These are phyloP conservation scores for Kwoniella shivajii DNA, from an alignment of 1,284 basidiomycete genomes.

Conservation along the genomic window DNA sequence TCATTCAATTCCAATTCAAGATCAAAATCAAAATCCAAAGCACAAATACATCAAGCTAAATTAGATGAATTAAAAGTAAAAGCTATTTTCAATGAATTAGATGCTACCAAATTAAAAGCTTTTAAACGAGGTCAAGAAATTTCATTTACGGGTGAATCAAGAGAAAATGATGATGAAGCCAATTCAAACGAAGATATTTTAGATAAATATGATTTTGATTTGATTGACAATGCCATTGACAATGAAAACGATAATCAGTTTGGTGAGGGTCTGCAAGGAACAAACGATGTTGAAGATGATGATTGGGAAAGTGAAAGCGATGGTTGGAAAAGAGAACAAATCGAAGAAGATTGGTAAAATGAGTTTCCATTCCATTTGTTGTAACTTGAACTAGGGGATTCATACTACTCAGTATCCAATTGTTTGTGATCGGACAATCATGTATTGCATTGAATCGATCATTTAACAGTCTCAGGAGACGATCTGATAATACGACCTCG, in stretches of 20 bases:
- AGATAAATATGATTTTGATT: slow-evolving; percentile 12
- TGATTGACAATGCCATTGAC: slow-evolving; percentile 4
- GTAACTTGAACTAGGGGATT: neutral
- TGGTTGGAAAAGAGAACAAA: slow-evolving; percentile 35
- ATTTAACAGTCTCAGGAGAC: too few species aligned
- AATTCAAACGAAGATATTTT: slow-evolving; percentile 19
- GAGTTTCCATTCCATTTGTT: neutral
- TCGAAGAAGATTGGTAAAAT: slow-evolving; percentile 25
- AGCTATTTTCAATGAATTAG: slow-evolving; percentile 43
- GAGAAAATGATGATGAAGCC: slow-evolving; percentile 11
- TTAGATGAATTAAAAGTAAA: slow-evolving; percentile 39
- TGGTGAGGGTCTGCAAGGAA: slow-evolving; percentile 10
- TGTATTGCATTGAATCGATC: too few species aligned
- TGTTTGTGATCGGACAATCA: too few species aligned
- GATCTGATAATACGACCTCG: too few species aligned
- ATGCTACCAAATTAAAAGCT: slow-evolving; percentile 32
- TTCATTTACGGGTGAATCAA: slow-evolving; percentile 26
- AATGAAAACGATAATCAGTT: slow-evolving; percentile 2
- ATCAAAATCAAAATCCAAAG: slow-evolving; percentile 15
- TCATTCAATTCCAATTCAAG: slow-evolving; percentile 15
- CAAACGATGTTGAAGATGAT: slow-evolving; percentile 28
- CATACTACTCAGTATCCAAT: too few species aligned
- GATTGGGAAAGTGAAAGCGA: slow-evolving; percentile 41
- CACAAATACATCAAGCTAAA: slow-evolving; percentile 7
- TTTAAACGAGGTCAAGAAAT: slow-evolving; percentile 42